Evolutionary conservation across 495 filamentous ascomycete species (phyloP).

Genomic region (Aspergillus heteromorphus): DNA sequence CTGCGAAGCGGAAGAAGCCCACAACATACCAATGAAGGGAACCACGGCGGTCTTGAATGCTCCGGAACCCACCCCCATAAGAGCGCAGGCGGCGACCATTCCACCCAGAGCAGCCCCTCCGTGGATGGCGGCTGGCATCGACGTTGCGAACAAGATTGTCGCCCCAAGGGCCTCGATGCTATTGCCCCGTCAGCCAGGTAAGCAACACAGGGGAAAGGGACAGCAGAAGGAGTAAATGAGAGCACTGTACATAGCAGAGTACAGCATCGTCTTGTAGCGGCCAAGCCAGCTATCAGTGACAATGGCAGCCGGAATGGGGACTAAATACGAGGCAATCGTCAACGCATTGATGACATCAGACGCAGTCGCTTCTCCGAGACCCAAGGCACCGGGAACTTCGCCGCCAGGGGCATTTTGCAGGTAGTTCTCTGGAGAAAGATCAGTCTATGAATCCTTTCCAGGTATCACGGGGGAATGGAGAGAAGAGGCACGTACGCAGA

Average conservation of each 20-base stretch:
- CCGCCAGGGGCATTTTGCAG: constrained; percentile 10
- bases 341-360: background rate
- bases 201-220: background rate
- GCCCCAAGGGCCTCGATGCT: constrained; percentile 21
- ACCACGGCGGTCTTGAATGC: background rate
- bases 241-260: background rate
- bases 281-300: background rate
- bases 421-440: constrained; percentile 11
- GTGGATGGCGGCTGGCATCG: constrained; percentile 22
- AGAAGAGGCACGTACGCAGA: constrained; percentile 9
- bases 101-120: constrained; percentile 22
- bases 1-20: background rate
- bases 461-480: background rate
- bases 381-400: constrained; percentile 10
- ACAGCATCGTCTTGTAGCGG: background rate
- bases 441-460: too few relatives aligned
- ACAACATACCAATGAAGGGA: background rate
- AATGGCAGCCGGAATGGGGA: background rate
- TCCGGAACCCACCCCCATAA: constrained; percentile 16
- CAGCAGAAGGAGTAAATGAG: background rate
- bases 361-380: background rate
- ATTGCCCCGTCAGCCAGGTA: background rate
- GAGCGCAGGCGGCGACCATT: constrained; percentile 16
- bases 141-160: constrained; percentile 22
- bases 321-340: background rate